Percentiles rank a stretch among this genome's conserved stretches.
Evolutionary conservation across 306 rosid genomes (phyloP).

Genomic region (Argentina anserina): DNA sequence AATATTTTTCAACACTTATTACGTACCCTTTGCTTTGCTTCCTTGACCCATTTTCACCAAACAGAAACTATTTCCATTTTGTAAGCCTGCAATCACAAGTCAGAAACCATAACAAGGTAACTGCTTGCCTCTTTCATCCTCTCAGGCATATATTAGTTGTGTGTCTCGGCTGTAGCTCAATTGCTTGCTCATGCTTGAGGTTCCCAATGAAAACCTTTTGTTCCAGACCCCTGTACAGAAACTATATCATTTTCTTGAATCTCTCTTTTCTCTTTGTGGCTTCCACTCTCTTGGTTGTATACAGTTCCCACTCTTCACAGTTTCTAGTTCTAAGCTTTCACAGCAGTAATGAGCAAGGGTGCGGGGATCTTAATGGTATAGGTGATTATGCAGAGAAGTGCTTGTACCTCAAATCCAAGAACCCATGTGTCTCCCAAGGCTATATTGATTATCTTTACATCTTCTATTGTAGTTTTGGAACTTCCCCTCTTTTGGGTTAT

Average conservation of each 20-base stretch:
- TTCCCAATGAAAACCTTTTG: slow-evolving; percentile 15
- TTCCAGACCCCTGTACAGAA: slow-evolving; percentile 10
- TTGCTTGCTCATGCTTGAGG: too few relatives aligned
- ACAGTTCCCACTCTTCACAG: slow-evolving; percentile 31
- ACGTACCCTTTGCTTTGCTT: too few relatives aligned
- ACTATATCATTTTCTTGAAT: slow-evolving; percentile 43
- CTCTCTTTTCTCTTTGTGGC: slow-evolving; percentile 35
- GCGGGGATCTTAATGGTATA: slow-evolving; percentile 34
- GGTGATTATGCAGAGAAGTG: slow-evolving; percentile 50
- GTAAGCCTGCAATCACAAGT: too few relatives aligned
- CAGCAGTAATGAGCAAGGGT: slow-evolving; percentile 17
- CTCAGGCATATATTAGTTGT: too few relatives aligned
- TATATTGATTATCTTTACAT: slow-evolving; percentile 66
- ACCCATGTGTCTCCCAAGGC: slow-evolving; percentile 58
- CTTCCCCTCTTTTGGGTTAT: slow-evolving; percentile 44
- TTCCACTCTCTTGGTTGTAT: slow-evolving; percentile 25
- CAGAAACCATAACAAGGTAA: too few relatives aligned
- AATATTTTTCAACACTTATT: too few relatives aligned
- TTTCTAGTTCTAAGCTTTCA: slow-evolving; percentile 15
- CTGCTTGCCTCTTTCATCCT: too few relatives aligned
- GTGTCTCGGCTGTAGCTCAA: too few relatives aligned
- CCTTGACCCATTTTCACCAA: too few relatives aligned
- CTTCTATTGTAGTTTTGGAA: slow-evolving; percentile 59
- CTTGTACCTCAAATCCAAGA: slow-evolving; percentile 34
- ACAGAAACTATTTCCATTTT: too few relatives aligned